Evolutionary conservation across 306 rosid genomes (phyloP), one percentile per base, ranked within the genome.

Genomic region (Nissolia schottii): DNA sequence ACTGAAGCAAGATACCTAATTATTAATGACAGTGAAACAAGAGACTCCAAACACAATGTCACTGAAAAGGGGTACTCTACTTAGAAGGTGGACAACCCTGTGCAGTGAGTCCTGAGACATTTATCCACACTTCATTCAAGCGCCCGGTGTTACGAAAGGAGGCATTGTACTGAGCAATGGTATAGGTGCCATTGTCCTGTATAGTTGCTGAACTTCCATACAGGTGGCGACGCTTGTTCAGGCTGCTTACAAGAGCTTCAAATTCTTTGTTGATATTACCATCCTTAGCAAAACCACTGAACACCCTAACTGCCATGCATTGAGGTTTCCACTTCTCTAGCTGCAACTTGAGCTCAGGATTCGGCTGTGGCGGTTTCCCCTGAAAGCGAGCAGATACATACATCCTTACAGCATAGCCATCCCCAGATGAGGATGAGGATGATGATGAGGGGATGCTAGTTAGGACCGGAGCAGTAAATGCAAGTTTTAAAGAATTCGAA

Each of bases 81-180:
- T 59, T 28, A 48, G 54, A 68, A 57, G 60, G 54, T 16, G 67
- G 74, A 80, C 79, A 79, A 22, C 40, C 81, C 35, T 80, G 80
- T 5, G 65, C 71, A 43, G 35, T 45, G 3, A 68, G 63, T 55
- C 82, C 88, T 0, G 86, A 82, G 15, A 88, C 74, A 15, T 72
- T 68, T 0, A 88, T 66, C 98, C 96, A 87, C 40, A 87, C 96
- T 81, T 93, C 91, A 71, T 92, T 92, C 29, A 88, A 70, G n/a
- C 91, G 80, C 1, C 68, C 85, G 18, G 81, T 75, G 34, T 23
- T 58, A 23, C 10, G 76, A 63, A 5, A 27, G 0, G 88, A 78
- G 79, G 87, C 73, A 50, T 93, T 88, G 81, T 88, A 93, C 67
- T 87, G 91, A 12, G 98, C 98, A 72, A 90, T 78, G 32, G 79